Base-by-base conservation (phyloP, 345 rosid genomes). In the Capsella bursapastoris region DNA sequence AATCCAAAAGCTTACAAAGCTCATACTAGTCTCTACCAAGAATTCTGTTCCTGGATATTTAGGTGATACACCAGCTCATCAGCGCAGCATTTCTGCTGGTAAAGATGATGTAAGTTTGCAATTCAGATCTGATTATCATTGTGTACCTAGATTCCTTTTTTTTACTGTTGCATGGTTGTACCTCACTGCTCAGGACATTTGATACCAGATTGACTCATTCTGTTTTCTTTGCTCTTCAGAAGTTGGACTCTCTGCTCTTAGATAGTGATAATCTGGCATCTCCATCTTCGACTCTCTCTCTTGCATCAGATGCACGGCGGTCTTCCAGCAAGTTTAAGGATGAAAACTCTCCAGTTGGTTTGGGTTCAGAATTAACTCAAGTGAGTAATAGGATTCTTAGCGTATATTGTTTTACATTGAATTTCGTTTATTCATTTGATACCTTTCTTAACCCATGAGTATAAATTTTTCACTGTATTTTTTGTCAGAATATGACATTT, bases 1-100 rank as follows among this genome's bases (percentile, higher is more conserved):
- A 82, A 96, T 96, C 67, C 99, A 96, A 78, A 89, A 91, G 83
- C 82, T 96, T 67, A 96, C 98, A 40, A 96, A 96, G 83, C 98
- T 96, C 34, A 96, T 96, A 77, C 99, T 96, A 68, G 96, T 96
- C 76, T 96, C 99, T 64, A 86, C 99, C 57, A 96, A 88, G 79
- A 89, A 86, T 80, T 70, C 93, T 11, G 78, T 92, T 67, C 97
- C 96, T 73, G 95, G 87, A 66, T 76, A 79, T 74, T 62, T 85
- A 78, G 76, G 79, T 75, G 95, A 90, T 64, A 81, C 80, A 72
- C 85, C 96, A 29, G 68, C 76, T 80, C 97, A 83, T 73, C 92
- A 88, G 25, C 83, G 83, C 72, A 88, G 87, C 77, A 88, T 70
- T 73, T 90, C 96, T 66, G 76, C 80, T 53, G 89, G 82, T 32